Evolutionary conservation across 1,284 basidiomycete genomes (phyloP).

Genomic region (Coniferiporia weirii): DNA sequence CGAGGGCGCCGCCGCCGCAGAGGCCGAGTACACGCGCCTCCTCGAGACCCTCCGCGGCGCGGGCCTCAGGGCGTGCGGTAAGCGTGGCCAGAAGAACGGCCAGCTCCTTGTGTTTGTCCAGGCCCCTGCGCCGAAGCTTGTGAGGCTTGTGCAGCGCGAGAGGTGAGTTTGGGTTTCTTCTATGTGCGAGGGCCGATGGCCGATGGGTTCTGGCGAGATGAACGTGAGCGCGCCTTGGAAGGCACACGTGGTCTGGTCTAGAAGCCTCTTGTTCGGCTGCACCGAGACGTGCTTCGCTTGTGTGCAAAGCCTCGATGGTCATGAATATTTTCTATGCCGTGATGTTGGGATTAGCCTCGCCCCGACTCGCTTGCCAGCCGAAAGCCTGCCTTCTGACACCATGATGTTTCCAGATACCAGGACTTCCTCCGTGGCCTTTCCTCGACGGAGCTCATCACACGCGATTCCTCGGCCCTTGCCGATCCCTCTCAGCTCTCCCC

Average conservation of each 20-base stretch:
- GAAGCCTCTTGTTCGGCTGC: not conserved
- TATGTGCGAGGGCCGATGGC: too few relatives aligned
- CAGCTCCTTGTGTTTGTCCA: slow-evolving; percentile 78
- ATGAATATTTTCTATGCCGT: too few relatives aligned
- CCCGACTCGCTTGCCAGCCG: too few relatives aligned
- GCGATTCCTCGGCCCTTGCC: slow-evolving; percentile 35
- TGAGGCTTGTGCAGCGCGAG: slow-evolving; percentile 68
- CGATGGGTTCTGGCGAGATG: too few relatives aligned
- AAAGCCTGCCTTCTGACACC: too few relatives aligned
- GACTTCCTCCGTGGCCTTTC: slow-evolving; percentile 63
- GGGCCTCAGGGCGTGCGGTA: slow-evolving; percentile 65
- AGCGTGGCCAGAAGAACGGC: slow-evolving; percentile 67
- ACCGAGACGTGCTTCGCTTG: slow-evolving; percentile 13
- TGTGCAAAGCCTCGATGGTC: too few relatives aligned
- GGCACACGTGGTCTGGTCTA: too few relatives aligned
- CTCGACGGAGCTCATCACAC: slow-evolving; percentile 38
- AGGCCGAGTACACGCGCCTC: slow-evolving; percentile 62
- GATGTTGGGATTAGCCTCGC: too few relatives aligned
- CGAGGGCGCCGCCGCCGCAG: slow-evolving; percentile 56
- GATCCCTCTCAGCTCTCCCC: slow-evolving; percentile 47
- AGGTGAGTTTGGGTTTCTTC: slow-evolving; percentile 43
- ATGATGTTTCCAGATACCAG: slow-evolving; percentile 36
- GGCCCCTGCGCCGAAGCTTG: slow-evolving; percentile 60
- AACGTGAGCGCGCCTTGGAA: too few relatives aligned
- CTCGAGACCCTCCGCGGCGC: slow-evolving; percentile 55